Percentiles rank a stretch among this genome's conserved stretches.
These are phyloP conservation scores for Hypoxylon sp. DNA, from an alignment of 2,329 filamentous ascomycete species.

Conservation along the genomic window DNA sequence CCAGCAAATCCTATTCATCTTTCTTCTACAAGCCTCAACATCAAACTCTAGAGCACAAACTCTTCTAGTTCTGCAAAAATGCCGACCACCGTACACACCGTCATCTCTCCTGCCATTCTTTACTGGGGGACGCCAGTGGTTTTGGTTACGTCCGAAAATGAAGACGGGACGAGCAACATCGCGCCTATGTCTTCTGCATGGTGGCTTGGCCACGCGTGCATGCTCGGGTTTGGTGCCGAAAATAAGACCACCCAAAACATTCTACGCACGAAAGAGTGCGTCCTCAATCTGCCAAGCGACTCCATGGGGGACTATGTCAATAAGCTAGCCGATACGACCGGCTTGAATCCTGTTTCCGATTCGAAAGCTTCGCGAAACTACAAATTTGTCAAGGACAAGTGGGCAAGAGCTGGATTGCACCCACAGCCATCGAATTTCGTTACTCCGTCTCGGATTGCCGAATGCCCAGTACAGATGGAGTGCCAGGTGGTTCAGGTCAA, in stretches of 20 bases:
- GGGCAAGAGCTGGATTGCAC: slow-evolving; percentile 52
- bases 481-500: slow-evolving; percentile 53
- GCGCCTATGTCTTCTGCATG: slow-evolving; percentile 60
- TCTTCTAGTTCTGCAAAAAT: slow-evolving; percentile 5
- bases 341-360: slow-evolving; percentile 47
- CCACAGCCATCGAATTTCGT: slow-evolving; percentile 54
- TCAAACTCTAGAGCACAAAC: slow-evolving; percentile 1
- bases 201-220: slow-evolving; percentile 59
- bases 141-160: slow-evolving; percentile 57
- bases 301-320: slow-evolving; percentile 55
- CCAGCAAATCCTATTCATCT: neutral
- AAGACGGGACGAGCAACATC: slow-evolving; percentile 58
- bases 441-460: slow-evolving; percentile 52
- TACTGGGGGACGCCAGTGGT: slow-evolving; percentile 60
- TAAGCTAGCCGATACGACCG: slow-evolving; percentile 57
- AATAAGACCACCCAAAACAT: slow-evolving; percentile 58
- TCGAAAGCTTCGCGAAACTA: slow-evolving; percentile 53
- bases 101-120: slow-evolving; percentile 57
- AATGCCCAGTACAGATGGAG: slow-evolving; percentile 61
- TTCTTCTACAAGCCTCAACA: slow-evolving; percentile 3
- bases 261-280: slow-evolving; percentile 57
- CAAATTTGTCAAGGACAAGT: slow-evolving; percentile 57
- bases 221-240: slow-evolving; percentile 56
- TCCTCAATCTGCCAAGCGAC: slow-evolving; percentile 58
- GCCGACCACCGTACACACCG: slow-evolving; percentile 32